A percentile compares a stretch with the other conserved stretches of the same genome.
phyloP scores from a whole-genome alignment of 2,329 filamentous ascomycete species.

The Elsinoe batatas region DNA sequence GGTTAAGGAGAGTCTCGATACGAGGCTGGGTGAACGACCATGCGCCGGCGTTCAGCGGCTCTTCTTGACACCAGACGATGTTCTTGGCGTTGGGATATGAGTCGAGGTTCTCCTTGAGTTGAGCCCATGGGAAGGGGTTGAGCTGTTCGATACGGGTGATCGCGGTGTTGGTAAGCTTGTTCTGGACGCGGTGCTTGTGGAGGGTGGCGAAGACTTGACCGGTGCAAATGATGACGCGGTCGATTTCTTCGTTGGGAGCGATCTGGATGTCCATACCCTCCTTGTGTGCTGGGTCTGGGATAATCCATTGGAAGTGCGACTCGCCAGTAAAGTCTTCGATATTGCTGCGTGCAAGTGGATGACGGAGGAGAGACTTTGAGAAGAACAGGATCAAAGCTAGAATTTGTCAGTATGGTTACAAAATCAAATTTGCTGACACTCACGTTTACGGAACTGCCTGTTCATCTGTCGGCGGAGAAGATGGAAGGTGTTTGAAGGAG shows the following conservation, averaged over 20 bases:
- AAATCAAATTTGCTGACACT: constrained; percentile 32
- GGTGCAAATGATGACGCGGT: constrained; percentile 87
- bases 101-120: constrained; percentile 93
- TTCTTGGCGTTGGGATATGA: constrained; percentile 95
- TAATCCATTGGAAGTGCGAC: constrained; percentile 94
- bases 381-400: constrained; percentile 92
- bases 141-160: constrained; percentile 95
- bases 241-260: constrained; percentile 72
- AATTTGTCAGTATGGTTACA: constrained; percentile 16
- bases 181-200: constrained; percentile 78
- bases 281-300: constrained; percentile 78
- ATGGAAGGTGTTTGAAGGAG: constrained; percentile 92
- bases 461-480: constrained; percentile 95
- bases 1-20: constrained; percentile 90
- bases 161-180: constrained; percentile 80
- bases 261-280: constrained; percentile 50
- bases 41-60: constrained; percentile 91
- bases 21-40: constrained; percentile 97
- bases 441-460: constrained; percentile 97
- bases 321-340: constrained; percentile 87
- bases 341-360: constrained; percentile 79
- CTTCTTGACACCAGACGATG: constrained; percentile 95
- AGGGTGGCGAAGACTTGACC: constrained; percentile 91
- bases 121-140: constrained; percentile 97
- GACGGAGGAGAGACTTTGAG: constrained; percentile 90